Evolutionary conservation across 768 basidiomycete species (phyloP).

Genomic region (Mrakia gelida): DNA sequence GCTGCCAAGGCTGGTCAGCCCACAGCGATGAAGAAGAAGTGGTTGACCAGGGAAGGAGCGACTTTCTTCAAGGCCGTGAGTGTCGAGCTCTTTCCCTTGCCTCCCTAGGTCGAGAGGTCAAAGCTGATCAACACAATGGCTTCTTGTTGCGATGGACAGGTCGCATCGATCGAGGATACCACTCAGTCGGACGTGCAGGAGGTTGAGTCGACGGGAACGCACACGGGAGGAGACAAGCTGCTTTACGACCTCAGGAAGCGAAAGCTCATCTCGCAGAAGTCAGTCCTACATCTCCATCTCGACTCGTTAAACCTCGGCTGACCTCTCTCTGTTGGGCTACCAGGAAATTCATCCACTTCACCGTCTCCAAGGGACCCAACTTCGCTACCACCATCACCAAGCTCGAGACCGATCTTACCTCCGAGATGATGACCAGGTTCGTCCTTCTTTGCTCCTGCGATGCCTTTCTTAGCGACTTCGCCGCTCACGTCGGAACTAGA

Average conservation of each 20-base stretch:
- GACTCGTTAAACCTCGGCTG: background rate
- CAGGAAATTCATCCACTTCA: constrained; percentile 96
- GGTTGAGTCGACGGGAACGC: constrained; percentile 66
- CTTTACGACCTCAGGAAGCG: constrained; percentile 86
- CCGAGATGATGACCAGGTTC: constrained; percentile 88
- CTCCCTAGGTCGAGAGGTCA: background rate
- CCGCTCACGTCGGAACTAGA: background rate
- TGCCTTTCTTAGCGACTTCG: background rate
- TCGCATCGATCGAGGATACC: constrained; percentile 60
- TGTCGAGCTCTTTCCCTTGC: constrained; percentile 34
- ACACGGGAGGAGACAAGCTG: constrained; percentile 70
- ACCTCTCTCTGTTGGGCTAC: background rate
- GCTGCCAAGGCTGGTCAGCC: constrained; percentile 89
- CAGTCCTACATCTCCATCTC: constrained; percentile 27
- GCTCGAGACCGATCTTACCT: constrained; percentile 92
- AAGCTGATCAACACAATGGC: constrained; percentile 1
- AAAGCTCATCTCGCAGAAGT: constrained; percentile 83
- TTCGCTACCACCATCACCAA: constrained; percentile 90
- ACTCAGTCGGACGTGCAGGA: constrained; percentile 72
- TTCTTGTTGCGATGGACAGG: constrained; percentile 47
- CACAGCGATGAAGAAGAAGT: constrained; percentile 92
- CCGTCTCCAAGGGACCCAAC: constrained; percentile 71
- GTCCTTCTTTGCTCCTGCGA: constrained; percentile 40
- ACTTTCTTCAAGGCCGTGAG: constrained; percentile 77
- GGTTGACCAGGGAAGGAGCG: constrained; percentile 87